Evolutionary conservation across 2,329 filamentous ascomycete species (phyloP), one percentile per base, ranked within the genome.

Genomic region (Fusarium pilosicola): DNA sequence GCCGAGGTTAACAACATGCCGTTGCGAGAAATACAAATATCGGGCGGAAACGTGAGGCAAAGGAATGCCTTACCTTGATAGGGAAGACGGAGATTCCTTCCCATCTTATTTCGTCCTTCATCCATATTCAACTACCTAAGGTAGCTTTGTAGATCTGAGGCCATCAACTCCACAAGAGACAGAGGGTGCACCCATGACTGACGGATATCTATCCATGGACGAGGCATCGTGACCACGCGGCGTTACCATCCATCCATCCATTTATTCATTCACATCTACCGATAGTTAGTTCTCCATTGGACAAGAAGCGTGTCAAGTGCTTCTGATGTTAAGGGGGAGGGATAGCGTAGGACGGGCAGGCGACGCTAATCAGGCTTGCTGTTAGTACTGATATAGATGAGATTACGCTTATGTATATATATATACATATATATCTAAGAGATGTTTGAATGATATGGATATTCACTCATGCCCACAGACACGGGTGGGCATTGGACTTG

Each of bases 81-180:
- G 18, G 12, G 7, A 48, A 20, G 20, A 18, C 13, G 7, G 14
- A 36, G 5, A 17, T 22, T 34, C 13, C 34, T 32, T 28, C 32
- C 32, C 32, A 34, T 28, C 42, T 24, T 58, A 10, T 51, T 18
- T n/a, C 24, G 49, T 26, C 22, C 26, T 56, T 11, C 49, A 30
- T 52, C 39, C 13, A 28, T 45, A 24, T n/a, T 34, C 55, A 32
- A 39, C 22, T 13, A 39, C 12, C 28, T 30, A 30, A 30, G 36
- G 18, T n/a, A 57, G 24, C 20, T 26, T 38, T 28, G 24, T 18
- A 18, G 51, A 41, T 41, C 20, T 28, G 30, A 17, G 45, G n/a
- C n/a, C n/a, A 28, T 41, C 44, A 70, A 38, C 65, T 70, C 65
- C 68, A 70, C 68, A 42, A 70, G n/a, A 39, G 64, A 52, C 12